Percentiles rank a stretch among this genome's conserved stretches.
Conservation (phyloP, 139 green algal genomes). For the Chlorella sorokiniana region DNA sequence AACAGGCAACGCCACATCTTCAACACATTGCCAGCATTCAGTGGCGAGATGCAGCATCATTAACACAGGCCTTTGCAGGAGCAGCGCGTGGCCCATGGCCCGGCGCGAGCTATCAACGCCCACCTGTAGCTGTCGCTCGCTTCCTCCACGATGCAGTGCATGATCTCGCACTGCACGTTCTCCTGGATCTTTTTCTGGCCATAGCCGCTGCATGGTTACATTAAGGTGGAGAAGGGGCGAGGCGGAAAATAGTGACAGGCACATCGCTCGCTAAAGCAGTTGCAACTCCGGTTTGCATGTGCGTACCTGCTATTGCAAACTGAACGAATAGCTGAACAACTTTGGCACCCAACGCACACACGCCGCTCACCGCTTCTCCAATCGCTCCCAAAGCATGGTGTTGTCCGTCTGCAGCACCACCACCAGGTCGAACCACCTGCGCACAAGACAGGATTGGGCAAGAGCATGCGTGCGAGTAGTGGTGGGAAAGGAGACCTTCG, state of each 20-base stretch:
- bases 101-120: no score
- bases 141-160: constrained; percentile 96
- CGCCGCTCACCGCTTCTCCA: constrained; percentile 65
- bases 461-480: background rate
- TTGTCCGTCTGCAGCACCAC: constrained; percentile 95
- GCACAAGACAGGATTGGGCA: background rate
- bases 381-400: constrained; percentile 83
- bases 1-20: background rate
- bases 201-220: constrained; percentile 73
- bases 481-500: no score
- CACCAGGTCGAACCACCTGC: constrained; percentile 96
- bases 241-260: background rate
- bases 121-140: constrained; percentile 92
- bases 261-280: no score
- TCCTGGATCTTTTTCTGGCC: constrained; percentile 85
- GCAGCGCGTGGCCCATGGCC: no score
- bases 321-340: background rate
- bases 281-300: no score
- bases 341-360: background rate
- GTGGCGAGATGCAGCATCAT: constrained; percentile 1
- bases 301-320: no score
- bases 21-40: background rate
- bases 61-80: background rate
- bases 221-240: no score
- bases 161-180: constrained; percentile 99